Conservation (phyloP, 2,329 filamentous ascomycete species). For the Sclerotiophoma versabilis region DNA sequence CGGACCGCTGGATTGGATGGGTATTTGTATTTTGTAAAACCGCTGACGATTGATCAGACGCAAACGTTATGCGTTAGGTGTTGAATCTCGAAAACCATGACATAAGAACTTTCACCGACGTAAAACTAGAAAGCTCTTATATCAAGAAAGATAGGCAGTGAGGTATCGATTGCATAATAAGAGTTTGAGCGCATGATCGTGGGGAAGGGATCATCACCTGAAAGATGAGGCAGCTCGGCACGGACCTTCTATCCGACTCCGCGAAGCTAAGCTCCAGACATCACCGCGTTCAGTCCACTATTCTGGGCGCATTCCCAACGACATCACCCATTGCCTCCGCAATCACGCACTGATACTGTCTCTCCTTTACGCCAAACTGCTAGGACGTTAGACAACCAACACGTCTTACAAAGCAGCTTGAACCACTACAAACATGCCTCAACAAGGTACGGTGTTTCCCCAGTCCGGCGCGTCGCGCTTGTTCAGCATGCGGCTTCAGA, state of each 20-base stretch:
- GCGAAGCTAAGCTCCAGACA: slow-evolving; percentile 6
- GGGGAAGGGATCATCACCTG: not conserved
- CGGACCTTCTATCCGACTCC: not conserved
- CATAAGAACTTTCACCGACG: too few relatives aligned
- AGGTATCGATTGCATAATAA: too few relatives aligned
- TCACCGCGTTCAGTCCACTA: slow-evolving; percentile 14
- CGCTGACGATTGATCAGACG: too few relatives aligned
- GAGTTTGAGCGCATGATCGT: too few relatives aligned
- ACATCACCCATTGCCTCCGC: not conserved
- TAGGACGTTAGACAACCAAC: not conserved
- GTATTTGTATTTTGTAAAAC: too few relatives aligned
- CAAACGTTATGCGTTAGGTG: too few relatives aligned
- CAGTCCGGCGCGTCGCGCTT: slow-evolving; percentile 10
- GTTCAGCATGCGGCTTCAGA: not conserved
- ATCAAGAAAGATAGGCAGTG: too few relatives aligned
- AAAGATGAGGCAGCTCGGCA: slow-evolving; percentile 7
- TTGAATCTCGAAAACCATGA: too few relatives aligned
- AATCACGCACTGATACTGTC: not conserved
- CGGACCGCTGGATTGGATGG: too few relatives aligned
- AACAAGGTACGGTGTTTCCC: slow-evolving; percentile 25
- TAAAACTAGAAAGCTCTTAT: too few relatives aligned
- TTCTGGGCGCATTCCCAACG: slow-evolving; percentile 11
- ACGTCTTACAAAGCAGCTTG: not conserved
- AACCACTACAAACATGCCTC: slow-evolving; percentile 24
- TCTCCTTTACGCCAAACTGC: not conserved